Percentiles rank a stretch among this genome's conserved stretches.
These are phyloP conservation scores for Gillenia trifoliata DNA, from an alignment of 306 rosid genomes.

Conservation along the genomic window DNA sequence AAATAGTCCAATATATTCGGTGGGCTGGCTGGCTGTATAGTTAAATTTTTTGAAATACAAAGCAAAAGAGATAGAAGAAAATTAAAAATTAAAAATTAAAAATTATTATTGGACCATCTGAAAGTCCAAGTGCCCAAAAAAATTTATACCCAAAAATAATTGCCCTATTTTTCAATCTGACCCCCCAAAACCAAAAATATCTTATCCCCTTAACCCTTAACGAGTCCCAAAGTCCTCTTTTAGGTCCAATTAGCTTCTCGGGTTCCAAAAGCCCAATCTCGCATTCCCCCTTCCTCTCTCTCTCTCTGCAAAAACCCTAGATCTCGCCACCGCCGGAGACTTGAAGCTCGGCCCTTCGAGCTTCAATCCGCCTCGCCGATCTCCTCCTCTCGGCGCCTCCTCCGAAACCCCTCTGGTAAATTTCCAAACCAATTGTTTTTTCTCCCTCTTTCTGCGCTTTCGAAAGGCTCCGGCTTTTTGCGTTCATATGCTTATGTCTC, in stretches of 20 bases:
- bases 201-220: constrained; percentile 31
- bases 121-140: constrained; percentile 44
- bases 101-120: constrained; percentile 48
- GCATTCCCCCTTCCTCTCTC: constrained; percentile 26
- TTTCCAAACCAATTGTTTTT: background rate
- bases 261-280: constrained; percentile 88
- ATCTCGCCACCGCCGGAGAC: constrained; percentile 43
- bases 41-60: constrained; percentile 2
- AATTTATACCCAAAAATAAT: background rate
- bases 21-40: constrained; percentile 27
- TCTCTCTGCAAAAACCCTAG: constrained; percentile 56
- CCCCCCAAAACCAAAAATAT: constrained; percentile 16
- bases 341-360: constrained; percentile 37
- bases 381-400: constrained; percentile 3
- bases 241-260: constrained; percentile 88
- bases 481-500: background rate
- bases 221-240: background rate
- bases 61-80: background rate
- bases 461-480: background rate
- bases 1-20: constrained; percentile 20
- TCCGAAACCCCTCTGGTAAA: constrained; percentile 23
- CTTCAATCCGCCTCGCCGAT: constrained; percentile 17
- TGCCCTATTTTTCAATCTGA: constrained; percentile 19
- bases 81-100: background rate
- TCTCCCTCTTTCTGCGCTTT: background rate